Percentiles rank a stretch among this genome's conserved stretches.
phyloP scores from a whole-genome alignment of 139 green algal species.

The Chlorella vulgaris region DNA sequence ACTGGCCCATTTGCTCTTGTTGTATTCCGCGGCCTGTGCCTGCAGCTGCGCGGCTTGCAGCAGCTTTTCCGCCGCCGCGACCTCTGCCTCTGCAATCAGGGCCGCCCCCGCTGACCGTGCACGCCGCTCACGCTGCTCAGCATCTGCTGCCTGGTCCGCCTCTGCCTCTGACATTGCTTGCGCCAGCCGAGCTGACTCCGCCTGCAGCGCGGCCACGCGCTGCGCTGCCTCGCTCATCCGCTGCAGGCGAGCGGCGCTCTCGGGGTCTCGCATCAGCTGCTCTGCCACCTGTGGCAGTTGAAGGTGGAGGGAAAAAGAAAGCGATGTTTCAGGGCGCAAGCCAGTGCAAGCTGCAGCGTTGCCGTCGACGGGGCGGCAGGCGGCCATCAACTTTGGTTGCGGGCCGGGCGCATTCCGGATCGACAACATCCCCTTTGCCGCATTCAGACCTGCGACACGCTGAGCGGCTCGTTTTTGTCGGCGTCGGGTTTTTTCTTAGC shows the following conservation, averaged over 20 bases:
- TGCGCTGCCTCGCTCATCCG: conserved; percentile 57
- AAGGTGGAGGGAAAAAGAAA: no score
- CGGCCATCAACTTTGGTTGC: background rate
- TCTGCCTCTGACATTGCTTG: conserved; percentile 13
- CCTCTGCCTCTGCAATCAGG: conserved; percentile 69
- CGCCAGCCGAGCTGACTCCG: conserved; percentile 34
- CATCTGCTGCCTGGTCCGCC: background rate
- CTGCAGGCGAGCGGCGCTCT: background rate
- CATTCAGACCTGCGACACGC: background rate
- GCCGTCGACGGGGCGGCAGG: no score
- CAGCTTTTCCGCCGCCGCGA: conserved; percentile 17
- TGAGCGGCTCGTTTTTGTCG: background rate
- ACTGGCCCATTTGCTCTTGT: background rate
- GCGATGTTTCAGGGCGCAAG: no score
- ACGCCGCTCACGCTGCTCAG: background rate
- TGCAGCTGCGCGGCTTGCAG: conserved; percentile 21
- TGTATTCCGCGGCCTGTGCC: background rate
- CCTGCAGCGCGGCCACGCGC: conserved; percentile 60
- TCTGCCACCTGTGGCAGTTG: background rate
- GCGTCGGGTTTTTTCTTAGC: background rate
- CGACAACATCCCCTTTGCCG: background rate
- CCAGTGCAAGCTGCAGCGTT: no score
- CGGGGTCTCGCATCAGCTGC: conserved; percentile 22
- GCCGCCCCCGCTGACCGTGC: background rate
- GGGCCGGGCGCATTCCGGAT: background rate